These are phyloP conservation scores for Leccinum pellstonianum DNA, from an alignment of 768 basidiomycete genomes.

Conservation along the genomic window DNA sequence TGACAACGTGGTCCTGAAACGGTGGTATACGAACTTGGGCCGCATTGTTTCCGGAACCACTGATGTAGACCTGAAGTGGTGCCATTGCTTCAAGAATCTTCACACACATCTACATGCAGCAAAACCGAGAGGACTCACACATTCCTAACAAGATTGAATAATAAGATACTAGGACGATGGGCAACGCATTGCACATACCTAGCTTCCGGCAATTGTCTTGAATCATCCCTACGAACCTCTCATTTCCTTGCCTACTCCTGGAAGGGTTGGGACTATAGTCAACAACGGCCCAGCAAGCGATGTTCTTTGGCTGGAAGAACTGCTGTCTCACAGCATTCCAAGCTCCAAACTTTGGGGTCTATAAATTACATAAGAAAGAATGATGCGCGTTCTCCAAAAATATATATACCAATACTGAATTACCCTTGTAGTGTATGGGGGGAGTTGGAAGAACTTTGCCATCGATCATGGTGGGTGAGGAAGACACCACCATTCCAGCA, in stretches of 20 bases:
- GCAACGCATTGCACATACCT: conserved; percentile 23
- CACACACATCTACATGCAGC: neutral
- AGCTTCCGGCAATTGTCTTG: conserved; percentile 27
- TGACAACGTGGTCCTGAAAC: neutral
- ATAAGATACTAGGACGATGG: neutral
- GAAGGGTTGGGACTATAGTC: conserved; percentile 25
- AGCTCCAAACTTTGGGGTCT: conserved; percentile 31
- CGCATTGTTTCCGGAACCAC: conserved; percentile 18
- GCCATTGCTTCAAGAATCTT: conserved; percentile 16
- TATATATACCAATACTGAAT: conserved; percentile 12
- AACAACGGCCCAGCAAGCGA: conserved; percentile 38
- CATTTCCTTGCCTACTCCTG: conserved; percentile 10
- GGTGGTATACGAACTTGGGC: conserved; percentile 5
- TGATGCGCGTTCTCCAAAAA: neutral
- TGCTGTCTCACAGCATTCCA: conserved; percentile 38
- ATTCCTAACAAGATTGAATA: conserved; percentile 19
- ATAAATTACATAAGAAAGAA: neutral
- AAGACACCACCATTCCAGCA: conserved; percentile 38
- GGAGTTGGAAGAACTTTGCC: conserved; percentile 39
- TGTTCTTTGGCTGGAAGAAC: conserved; percentile 27
- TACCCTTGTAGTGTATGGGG: conserved; percentile 29
- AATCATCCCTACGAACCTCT: conserved; percentile 29
- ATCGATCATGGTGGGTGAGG: conserved; percentile 30
- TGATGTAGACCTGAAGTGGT: conserved; percentile 15
- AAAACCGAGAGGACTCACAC: conserved; percentile 15